Base-by-base conservation (phyloP, 1,284 basidiomycete genomes). In the Apiotrichum gamsii region DNA sequence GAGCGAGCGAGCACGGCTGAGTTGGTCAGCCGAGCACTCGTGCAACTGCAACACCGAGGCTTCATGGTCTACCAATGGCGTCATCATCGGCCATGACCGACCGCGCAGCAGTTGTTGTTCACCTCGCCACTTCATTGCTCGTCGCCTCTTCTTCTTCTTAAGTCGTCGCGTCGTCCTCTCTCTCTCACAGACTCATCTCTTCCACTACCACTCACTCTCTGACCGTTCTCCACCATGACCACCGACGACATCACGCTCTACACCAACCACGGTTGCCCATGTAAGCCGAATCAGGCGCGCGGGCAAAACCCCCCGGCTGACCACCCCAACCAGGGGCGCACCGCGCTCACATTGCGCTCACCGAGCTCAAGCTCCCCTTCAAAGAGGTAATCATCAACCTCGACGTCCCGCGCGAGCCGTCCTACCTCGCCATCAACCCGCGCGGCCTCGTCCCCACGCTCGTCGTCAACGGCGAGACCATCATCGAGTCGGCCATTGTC, bases 361-460 rank as follows among this genome's bases (percentile, higher is more conserved):
- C 34, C 19, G 48, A 44, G 37, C 48, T 44, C 30, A 29, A 29
- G 14, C 13, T 50, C 31, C 43, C 43, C 21, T 45, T 30, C 34
- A 31, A 43, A 28, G 48, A 50, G 38, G 43, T 34, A n/a, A 21
- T 28, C n/a, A 36, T 50, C 21, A 43, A 50, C 48, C 48, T 50
- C 37, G 43, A 50, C 42, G 37, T 23, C n/a, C 48, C 48, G 33
- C 48, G 48, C 13, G 36, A 43, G 15, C 24, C 29, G 9, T 37
- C 41, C 33, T 50, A 50, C 34, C 48, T 50, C 32, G 37, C 32
- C 14, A 31, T 50, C 38, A 50, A 50, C 48, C 48, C 48, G 18
- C 42, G 48, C 15, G 48, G 48, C 32, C 31, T 40, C 10, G 48
- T 50, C 31, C 48, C 48, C 25, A 20, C 48, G 14, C 42, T 50